These are phyloP conservation scores for Trichophyton benhamiae DNA, from an alignment of 2,329 filamentous ascomycete species.

Conservation along the genomic window DNA sequence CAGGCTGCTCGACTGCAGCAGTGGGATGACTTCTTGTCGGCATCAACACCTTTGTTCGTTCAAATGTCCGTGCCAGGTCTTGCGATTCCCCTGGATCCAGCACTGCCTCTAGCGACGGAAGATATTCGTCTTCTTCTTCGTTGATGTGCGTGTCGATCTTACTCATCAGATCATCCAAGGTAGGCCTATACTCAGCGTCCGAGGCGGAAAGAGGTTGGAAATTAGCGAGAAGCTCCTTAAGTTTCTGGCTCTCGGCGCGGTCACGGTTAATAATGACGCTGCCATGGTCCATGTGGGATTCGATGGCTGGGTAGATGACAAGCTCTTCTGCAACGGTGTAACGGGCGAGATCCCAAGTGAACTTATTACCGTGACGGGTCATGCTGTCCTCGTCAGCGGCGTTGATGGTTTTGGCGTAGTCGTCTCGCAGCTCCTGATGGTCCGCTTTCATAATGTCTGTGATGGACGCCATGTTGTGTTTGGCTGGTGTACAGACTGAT, in stretches of 20 bases:
- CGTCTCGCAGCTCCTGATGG: constrained; percentile 31
- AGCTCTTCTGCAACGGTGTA: constrained; percentile 42
- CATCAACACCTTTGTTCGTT: constrained; percentile 41
- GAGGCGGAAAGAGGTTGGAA: constrained; percentile 35
- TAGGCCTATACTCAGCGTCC: constrained; percentile 30
- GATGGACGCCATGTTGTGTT: constrained; percentile 16
- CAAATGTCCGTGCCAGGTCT: constrained; percentile 33
- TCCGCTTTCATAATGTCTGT: constrained; percentile 32
- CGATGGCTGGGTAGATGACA: constrained; percentile 44
- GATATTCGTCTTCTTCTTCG: constrained; percentile 38
- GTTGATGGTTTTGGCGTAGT: constrained; percentile 34
- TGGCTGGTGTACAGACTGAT: background rate
- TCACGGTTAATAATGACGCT: constrained; percentile 32
- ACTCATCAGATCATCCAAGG: constrained; percentile 32
- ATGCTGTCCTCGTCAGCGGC: constrained; percentile 33
- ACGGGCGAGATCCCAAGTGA: constrained; percentile 42
- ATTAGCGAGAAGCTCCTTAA: constrained; percentile 38
- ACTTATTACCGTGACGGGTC: constrained; percentile 38
- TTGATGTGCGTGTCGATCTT: constrained; percentile 36
- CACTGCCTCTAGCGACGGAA: constrained; percentile 36
- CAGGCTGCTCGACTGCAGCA: constrained; percentile 38
- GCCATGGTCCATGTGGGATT: constrained; percentile 37
- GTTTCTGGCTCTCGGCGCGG: constrained; percentile 19
- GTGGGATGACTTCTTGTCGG: constrained; percentile 40
- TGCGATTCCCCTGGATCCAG: constrained; percentile 25